These are phyloP conservation scores for Acanthamoeba sp. DNA, from an alignment of 208 protist species.

Conservation along the genomic window DNA sequence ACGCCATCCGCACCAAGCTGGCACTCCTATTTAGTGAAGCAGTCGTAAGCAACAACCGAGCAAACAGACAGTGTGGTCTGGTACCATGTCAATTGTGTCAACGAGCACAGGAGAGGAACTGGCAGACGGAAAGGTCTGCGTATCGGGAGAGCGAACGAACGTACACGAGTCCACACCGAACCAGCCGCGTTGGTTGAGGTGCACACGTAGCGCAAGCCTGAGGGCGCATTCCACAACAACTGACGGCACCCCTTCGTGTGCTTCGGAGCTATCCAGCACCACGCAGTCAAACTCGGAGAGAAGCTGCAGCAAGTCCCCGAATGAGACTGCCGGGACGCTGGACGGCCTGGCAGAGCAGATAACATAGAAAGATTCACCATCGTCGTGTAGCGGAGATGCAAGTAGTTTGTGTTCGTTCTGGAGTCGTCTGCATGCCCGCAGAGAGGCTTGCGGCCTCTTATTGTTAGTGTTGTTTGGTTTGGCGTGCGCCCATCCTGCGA, in stretches of 20 bases:
- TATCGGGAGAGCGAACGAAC: neutral
- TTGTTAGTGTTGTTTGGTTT: slow-evolving; percentile 4
- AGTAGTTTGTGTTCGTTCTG: neutral
- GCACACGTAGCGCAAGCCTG: neutral
- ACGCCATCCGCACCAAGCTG: neutral
- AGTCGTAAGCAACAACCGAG: neutral
- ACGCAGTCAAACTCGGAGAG: slow-evolving; percentile 13
- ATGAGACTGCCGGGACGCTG: neutral
- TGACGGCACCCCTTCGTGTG: neutral
- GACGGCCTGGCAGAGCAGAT: neutral
- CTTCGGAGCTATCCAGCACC: slow-evolving; percentile 2
- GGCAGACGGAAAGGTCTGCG: neutral
- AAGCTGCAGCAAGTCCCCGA: neutral
- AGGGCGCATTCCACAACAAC: neutral
- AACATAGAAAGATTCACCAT: slow-evolving; percentile 37
- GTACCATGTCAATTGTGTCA: neutral
- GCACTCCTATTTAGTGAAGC: neutral
- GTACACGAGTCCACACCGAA: slow-evolving; percentile 12
- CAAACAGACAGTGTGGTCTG: neutral
- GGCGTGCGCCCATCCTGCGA: neutral
- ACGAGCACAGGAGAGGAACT: neutral
- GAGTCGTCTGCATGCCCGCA: neutral
- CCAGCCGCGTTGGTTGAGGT: slow-evolving; percentile 40
- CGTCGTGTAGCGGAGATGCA: slow-evolving; percentile 28
- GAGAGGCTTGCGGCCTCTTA: neutral